Evolutionary conservation across 805 yeast species (phyloP), one percentile per base, ranked within the genome.

Genomic region (Pichia eremophila): DNA sequence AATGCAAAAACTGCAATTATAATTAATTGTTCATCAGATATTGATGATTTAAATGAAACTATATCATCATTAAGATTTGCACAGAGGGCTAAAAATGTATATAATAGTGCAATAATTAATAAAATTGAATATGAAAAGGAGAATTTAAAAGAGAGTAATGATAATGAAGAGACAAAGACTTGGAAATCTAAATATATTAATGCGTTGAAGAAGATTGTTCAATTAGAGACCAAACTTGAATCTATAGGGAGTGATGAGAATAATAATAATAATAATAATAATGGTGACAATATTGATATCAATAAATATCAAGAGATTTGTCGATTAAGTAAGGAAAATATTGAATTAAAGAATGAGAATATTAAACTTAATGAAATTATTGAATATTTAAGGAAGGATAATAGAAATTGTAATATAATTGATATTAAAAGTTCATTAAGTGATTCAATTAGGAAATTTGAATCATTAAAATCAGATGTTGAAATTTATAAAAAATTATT

Each of bases 1-100:
- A 86, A 87, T 61, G 79, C 90, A 3, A 70, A 88, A 45, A 88
- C 95, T 0, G 75, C 85, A 2, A 67, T 87, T 43, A 77, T 88
- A 17, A 72, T 86, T 39, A 83, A 82, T 53, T 84, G 93, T 52
- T 84, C 93, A 0, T 83, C 87, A 0, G 70, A 83, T 0, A 57
- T 67, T 3, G 59, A 63, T 32, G 77, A 85, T 54, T 78, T 72
- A 45, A 61, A 65, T 17, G 93, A 85, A 56, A 84, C 95, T 0
- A 50, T 85, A 7, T 79, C 88, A 6, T 80, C 90, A 0, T 64
- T 88, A 48, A 65, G 91, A 41, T 85, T 87, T 61, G 95, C 93
- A 0, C 69, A 77, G 0, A 67, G 93, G 19, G 88, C 91, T 8
- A 83, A 82, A 64, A 69, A 66, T 38, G 45, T 46, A 17, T 38